Evolutionary conservation across 164 flowering plant species (phyloP).

Genomic region (Piper betle): DNA sequence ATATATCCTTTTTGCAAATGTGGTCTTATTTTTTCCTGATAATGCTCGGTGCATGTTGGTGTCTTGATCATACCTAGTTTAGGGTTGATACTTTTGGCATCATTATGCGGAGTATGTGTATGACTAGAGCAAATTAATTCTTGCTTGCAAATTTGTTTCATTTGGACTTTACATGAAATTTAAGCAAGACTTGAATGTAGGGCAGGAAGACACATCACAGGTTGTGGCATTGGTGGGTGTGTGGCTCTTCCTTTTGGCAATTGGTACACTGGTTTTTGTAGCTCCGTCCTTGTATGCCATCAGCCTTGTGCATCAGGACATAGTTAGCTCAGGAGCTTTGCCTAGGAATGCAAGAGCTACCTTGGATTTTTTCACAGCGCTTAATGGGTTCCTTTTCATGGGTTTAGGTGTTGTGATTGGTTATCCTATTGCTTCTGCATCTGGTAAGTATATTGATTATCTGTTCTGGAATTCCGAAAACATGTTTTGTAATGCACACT

Average conservation of each 20-base stretch:
- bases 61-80: too few species aligned
- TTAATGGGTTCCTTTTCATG: slow-evolving; percentile 46
- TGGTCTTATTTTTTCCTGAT: too few species aligned
- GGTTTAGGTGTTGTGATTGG: slow-evolving; percentile 59
- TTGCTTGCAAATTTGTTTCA: neutral
- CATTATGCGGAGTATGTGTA: neutral
- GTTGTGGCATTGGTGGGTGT: slow-evolving; percentile 70
- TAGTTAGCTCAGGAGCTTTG: slow-evolving; percentile 24
- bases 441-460: slow-evolving; percentile 36
- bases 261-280: slow-evolving; percentile 56
- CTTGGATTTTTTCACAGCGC: slow-evolving; percentile 27
- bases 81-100: neutral
- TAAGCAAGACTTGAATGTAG: slow-evolving; percentile 42
- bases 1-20: too few species aligned
- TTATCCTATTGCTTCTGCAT: slow-evolving; percentile 68
- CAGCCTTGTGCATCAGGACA: slow-evolving; percentile 47
- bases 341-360: slow-evolving; percentile 23
- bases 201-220: slow-evolving; percentile 97
- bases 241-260: slow-evolving; percentile 64
- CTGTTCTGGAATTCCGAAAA: too few species aligned
- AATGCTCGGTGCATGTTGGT: too few species aligned
- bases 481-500: neutral
- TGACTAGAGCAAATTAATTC: neutral
- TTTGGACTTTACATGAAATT: slow-evolving; percentile 14
- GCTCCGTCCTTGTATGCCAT: slow-evolving; percentile 47